Conservation (phyloP, 495 filamentous ascomycete species). For the Penicillium paxilli region DNA sequence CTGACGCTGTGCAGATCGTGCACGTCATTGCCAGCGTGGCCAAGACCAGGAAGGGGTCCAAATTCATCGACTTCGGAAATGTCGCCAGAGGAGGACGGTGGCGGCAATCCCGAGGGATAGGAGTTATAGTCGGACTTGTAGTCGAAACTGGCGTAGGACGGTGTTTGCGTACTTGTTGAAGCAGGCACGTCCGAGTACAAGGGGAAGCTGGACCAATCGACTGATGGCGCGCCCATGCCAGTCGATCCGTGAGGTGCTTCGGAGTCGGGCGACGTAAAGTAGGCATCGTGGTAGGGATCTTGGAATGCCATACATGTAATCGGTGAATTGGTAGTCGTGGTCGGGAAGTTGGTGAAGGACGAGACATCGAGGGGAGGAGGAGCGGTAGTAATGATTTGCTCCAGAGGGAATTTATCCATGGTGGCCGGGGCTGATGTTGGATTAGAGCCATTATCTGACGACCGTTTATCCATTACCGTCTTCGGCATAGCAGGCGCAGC, state of each 20-base stretch:
- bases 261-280: slow-evolving; percentile 54
- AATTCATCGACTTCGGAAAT: slow-evolving; percentile 74
- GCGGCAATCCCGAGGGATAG: slow-evolving; percentile 44
- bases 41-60: slow-evolving; percentile 39
- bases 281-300: slow-evolving; percentile 43
- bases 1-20: slow-evolving; percentile 52
- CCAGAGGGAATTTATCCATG: slow-evolving; percentile 36
- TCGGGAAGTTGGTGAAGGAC: slow-evolving; percentile 35
- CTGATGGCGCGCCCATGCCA: slow-evolving; percentile 59
- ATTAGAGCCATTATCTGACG: slow-evolving; percentile 17
- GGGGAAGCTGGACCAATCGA: slow-evolving; percentile 76
- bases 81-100: slow-evolving; percentile 73
- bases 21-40: slow-evolving; percentile 33
- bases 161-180: slow-evolving; percentile 68
- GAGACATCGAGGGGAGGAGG: slow-evolving; percentile 40
- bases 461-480: slow-evolving; percentile 37
- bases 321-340: slow-evolving; percentile 36
- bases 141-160: slow-evolving; percentile 68
- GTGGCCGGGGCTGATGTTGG: slow-evolving; percentile 26
- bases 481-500: slow-evolving; percentile 44
- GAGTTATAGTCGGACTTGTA: slow-evolving; percentile 61
- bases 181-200: slow-evolving; percentile 59
- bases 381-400: slow-evolving; percentile 40
- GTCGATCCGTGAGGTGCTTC: slow-evolving; percentile 68
- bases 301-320: slow-evolving; percentile 45